Evolutionary conservation across 2,329 filamentous ascomycete species (phyloP).

Genomic region (Microcyclospora tardicrescens): DNA sequence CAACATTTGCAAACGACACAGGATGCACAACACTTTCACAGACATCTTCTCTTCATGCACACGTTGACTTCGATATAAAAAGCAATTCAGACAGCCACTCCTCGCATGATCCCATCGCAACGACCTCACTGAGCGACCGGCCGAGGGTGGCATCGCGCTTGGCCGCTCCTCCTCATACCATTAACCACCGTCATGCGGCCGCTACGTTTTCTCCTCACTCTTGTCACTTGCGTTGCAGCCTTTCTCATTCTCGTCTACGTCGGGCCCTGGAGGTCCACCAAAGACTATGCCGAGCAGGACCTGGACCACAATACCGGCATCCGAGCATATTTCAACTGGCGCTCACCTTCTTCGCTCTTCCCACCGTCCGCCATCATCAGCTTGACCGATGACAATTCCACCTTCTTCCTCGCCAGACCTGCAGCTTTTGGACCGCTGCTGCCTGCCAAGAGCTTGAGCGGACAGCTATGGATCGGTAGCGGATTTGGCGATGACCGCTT

Average conservation of each 20-base stretch:
- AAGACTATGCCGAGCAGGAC: slow-evolving; percentile 3
- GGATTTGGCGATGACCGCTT: slow-evolving; percentile 74
- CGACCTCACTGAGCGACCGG: too few relatives aligned
- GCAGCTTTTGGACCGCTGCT: slow-evolving; percentile 82
- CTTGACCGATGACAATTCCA: slow-evolving; percentile 94
- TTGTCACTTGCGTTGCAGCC: slow-evolving; percentile 30
- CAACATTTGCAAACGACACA: too few relatives aligned
- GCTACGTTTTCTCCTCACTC: slow-evolving; percentile 29
- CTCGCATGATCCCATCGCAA: too few relatives aligned
- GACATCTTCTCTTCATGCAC: too few relatives aligned
- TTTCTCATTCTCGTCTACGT: slow-evolving; percentile 33
- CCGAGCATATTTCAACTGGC: slow-evolving; percentile 35
- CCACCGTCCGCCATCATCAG: slow-evolving; percentile 92
- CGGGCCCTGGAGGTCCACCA: slow-evolving; percentile 13
- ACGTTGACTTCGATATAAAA: too few relatives aligned
- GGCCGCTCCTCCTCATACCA: not conserved
- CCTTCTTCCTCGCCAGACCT: slow-evolving; percentile 84
- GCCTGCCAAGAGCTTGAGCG: slow-evolving; percentile 64
- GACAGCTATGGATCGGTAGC: slow-evolving; percentile 84
- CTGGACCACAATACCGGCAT: slow-evolving; percentile 23
- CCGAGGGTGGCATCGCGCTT: too few relatives aligned
- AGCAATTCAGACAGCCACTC: too few relatives aligned
- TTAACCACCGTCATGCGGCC: slow-evolving; percentile 23
- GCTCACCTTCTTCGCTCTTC: slow-evolving; percentile 69
- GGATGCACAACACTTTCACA: too few relatives aligned